Evolutionary conservation across 2,329 filamentous ascomycete species (phyloP).

Genomic region (Sarocladiaceae sp.): DNA sequence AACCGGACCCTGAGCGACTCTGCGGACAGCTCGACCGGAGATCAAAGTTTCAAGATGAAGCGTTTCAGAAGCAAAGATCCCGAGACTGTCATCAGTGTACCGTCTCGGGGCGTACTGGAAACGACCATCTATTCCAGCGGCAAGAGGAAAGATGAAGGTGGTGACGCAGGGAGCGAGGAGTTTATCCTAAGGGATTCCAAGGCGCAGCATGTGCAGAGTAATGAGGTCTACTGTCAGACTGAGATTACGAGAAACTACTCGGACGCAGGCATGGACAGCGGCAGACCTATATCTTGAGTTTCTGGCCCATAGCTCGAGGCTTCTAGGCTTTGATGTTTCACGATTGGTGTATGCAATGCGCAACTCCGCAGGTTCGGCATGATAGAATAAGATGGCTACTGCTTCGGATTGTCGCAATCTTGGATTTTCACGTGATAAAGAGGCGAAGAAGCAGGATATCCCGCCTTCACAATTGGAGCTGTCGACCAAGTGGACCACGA

Average conservation of each 20-base stretch:
- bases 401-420: too few relatives aligned
- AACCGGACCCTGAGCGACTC: constrained; percentile 1
- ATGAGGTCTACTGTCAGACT: neutral
- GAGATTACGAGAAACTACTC: neutral
- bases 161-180: constrained; percentile 8
- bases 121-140: constrained; percentile 9
- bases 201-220: neutral
- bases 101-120: neutral
- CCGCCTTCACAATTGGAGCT: too few relatives aligned
- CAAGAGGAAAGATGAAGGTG: neutral
- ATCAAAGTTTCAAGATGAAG: neutral
- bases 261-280: too few relatives aligned
- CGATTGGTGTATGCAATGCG: too few relatives aligned
- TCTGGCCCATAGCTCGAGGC: too few relatives aligned
- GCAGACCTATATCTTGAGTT: too few relatives aligned
- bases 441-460: too few relatives aligned
- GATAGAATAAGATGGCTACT: too few relatives aligned
- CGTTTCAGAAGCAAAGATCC: constrained; percentile 1
- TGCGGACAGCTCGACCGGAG: neutral
- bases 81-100: constrained; percentile 2
- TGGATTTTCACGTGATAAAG: too few relatives aligned
- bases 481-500: too few relatives aligned
- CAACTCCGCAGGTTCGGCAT: too few relatives aligned
- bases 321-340: too few relatives aligned
- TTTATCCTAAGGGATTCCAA: constrained; percentile 7